A percentile compares a stretch with the other conserved stretches of the same genome.
phyloP scores from a whole-genome alignment of 768 basidiomycete genomes.

The Butyriboletus loyo region DNA sequence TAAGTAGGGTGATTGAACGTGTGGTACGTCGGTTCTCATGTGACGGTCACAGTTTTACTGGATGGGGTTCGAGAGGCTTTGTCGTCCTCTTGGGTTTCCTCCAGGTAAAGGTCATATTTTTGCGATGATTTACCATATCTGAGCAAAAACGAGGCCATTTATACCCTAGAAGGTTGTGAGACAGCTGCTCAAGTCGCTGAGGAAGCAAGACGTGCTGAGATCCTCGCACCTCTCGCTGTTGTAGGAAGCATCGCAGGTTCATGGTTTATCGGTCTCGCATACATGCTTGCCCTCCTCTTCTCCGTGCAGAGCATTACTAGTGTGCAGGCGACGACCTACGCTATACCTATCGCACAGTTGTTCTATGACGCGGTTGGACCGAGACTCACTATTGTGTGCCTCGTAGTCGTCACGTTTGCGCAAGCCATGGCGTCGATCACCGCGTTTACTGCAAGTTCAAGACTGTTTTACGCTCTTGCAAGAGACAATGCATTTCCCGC shows the following conservation, averaged over 20 bases:
- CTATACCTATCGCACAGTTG: conserved; percentile 60
- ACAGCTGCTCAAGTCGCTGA: conserved; percentile 64
- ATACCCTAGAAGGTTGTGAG: conserved; percentile 60
- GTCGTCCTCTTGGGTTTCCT: conserved; percentile 57
- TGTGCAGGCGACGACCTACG: conserved; percentile 48
- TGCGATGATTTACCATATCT: not conserved
- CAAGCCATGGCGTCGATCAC: conserved; percentile 57
- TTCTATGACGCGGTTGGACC: conserved; percentile 53
- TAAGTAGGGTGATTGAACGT: conserved; percentile 17
- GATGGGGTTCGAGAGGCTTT: conserved; percentile 51
- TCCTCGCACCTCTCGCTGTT: conserved; percentile 56
- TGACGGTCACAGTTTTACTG: conserved; percentile 43
- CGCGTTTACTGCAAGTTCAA: conserved; percentile 56
- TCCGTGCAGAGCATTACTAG: conserved; percentile 50
- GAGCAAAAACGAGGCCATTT: conserved; percentile 41
- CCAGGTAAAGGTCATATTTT: conserved; percentile 11
- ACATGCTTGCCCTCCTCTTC: conserved; percentile 59
- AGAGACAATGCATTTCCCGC: conserved; percentile 51
- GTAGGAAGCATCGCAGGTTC: conserved; percentile 56
- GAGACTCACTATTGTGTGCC: conserved; percentile 46
- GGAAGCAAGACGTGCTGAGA: conserved; percentile 52
- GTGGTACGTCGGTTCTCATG: not conserved
- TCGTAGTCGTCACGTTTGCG: conserved; percentile 46
- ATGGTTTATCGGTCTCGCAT: conserved; percentile 53
- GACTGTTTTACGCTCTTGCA: conserved; percentile 55